Evolutionary conservation across 148 eudicot genomes (phyloP), one percentile per base, ranked within the genome.

Genomic region (Vaccinium darrowii): DNA sequence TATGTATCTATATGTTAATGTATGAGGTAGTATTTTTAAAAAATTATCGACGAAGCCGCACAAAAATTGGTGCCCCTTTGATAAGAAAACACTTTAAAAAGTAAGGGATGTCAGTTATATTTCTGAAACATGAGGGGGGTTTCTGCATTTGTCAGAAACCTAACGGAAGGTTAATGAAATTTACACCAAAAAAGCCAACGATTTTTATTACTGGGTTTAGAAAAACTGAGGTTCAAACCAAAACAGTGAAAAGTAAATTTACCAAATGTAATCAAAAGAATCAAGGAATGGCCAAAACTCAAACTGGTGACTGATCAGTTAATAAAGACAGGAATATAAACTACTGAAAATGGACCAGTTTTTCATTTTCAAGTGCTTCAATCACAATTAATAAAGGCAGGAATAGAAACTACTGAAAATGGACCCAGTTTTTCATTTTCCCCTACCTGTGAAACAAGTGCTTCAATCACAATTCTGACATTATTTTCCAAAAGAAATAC

Each of bases 401-500:
- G 49, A 60, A n/a, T 74, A n/a, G 18, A n/a, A 56, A 21, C n/a
- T 71, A 71, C 84, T 16, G 13, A 69, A 82, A 83, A 16, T 73
- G 9, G 30, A 72, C 52, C 52, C 36, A 54, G 67, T 33, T 33
- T 33, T 33, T 33, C 36, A 33, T 33, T 33, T 33, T 33, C 2
- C 2, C 36, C 36, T 33, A 33, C 36, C 36, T 33, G 36, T 1
- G 36, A 33, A 33, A 33, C 36, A 33, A 33, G 36, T 33, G 36
- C n/a, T 62, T 62, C 27, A 57, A 21, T 21, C 21, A 21, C 69
- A 21, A 21, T 21, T 62, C 69, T 62, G 27, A 23, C 27, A 62
- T 62, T 62, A 11, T 62, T 62, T 62, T 7, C 69, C 69, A 21
- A 58, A 58, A 58, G 21, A 7, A 58, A 16, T 58, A 6, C 8